Evolutionary conservation across 371 early-diverging fungal species (phyloP).

Genomic region (Rhizopus stolonifer): DNA sequence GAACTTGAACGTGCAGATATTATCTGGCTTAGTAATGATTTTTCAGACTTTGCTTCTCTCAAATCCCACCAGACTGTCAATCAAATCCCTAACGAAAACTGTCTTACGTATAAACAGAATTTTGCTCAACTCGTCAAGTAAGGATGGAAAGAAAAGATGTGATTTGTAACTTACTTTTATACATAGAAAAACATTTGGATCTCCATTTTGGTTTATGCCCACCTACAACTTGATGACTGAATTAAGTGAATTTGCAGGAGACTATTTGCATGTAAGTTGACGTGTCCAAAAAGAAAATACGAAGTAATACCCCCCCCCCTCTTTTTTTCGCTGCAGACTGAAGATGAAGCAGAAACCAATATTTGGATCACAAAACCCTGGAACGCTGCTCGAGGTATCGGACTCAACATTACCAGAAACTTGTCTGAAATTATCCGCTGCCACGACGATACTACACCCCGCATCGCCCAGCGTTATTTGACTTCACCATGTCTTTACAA

Average conservation of each 20-base stretch:
- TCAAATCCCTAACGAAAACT: slow-evolving; percentile 54
- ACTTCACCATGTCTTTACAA: slow-evolving; percentile 58
- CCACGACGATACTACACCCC: slow-evolving; percentile 50
- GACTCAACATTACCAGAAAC: slow-evolving; percentile 42
- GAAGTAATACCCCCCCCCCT: background rate
- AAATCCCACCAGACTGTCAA: slow-evolving; percentile 49
- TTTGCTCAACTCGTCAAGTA: slow-evolving; percentile 51
- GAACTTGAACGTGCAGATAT: slow-evolving; percentile 49
- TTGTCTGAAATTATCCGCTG: slow-evolving; percentile 52
- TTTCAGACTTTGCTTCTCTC: slow-evolving; percentile 50
- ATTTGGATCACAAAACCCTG: slow-evolving; percentile 62
- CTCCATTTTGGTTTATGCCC: slow-evolving; percentile 47
- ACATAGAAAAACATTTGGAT: slow-evolving; percentile 44
- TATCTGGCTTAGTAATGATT: slow-evolving; percentile 54
- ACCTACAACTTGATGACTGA: slow-evolving; percentile 54
- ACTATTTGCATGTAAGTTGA: slow-evolving; percentile 36
- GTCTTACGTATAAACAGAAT: slow-evolving; percentile 53
- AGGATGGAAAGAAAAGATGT: slow-evolving; percentile 9
- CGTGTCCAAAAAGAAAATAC: background rate
- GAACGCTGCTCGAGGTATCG: slow-evolving; percentile 54
- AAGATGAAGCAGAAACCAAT: slow-evolving; percentile 38
- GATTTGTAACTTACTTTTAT: slow-evolving; percentile 7
- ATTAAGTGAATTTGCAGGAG: slow-evolving; percentile 51
- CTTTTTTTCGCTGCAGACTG: slow-evolving; percentile 7
- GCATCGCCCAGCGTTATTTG: slow-evolving; percentile 55